These are phyloP conservation scores for Yamadazyma diospyri DNA, from an alignment of 1,139 yeast genomes.

Conservation along the genomic window DNA sequence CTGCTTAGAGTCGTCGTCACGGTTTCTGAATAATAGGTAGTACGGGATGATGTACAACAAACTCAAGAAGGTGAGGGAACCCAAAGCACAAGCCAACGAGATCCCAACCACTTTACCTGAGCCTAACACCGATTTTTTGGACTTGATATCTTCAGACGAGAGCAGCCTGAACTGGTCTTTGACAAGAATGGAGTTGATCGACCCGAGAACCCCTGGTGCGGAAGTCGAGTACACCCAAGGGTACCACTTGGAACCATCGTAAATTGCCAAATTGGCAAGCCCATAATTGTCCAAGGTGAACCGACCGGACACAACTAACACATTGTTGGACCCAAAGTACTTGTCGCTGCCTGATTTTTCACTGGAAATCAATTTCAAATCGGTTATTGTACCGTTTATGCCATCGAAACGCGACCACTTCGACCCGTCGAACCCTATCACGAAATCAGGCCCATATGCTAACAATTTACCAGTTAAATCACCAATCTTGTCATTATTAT, in stretches of 20 bases:
- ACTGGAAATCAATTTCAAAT: constrained; percentile 37
- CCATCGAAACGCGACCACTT: constrained; percentile 40
- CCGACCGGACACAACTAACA: constrained; percentile 62
- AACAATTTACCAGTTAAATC: constrained; percentile 48
- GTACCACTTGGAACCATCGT: constrained; percentile 66
- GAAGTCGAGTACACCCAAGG: constrained; percentile 52
- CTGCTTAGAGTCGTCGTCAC: constrained; percentile 33
- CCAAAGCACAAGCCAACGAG: constrained; percentile 83
- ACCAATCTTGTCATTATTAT: constrained; percentile 24
- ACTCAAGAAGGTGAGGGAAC: constrained; percentile 69
- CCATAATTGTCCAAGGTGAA: constrained; percentile 55
- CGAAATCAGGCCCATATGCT: constrained; percentile 50
- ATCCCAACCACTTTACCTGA: constrained; percentile 83
- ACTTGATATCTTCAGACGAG: constrained; percentile 34
- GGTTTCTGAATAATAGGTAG: constrained; percentile 44
- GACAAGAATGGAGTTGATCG: constrained; percentile 30
- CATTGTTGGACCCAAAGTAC: constrained; percentile 40
- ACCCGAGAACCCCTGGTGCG: constrained; percentile 23
- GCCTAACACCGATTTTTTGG: constrained; percentile 23
- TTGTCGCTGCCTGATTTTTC: constrained; percentile 21
- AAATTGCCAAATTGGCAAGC: constrained; percentile 61
- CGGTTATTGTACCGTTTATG: constrained; percentile 33
- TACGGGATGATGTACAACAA: constrained; percentile 56
- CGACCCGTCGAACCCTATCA: constrained; percentile 49
- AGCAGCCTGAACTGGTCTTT: constrained; percentile 36